These are phyloP conservation scores for Tinospora cordifolia DNA, from an alignment of 164 flowering plant genomes.

Conservation along the genomic window DNA sequence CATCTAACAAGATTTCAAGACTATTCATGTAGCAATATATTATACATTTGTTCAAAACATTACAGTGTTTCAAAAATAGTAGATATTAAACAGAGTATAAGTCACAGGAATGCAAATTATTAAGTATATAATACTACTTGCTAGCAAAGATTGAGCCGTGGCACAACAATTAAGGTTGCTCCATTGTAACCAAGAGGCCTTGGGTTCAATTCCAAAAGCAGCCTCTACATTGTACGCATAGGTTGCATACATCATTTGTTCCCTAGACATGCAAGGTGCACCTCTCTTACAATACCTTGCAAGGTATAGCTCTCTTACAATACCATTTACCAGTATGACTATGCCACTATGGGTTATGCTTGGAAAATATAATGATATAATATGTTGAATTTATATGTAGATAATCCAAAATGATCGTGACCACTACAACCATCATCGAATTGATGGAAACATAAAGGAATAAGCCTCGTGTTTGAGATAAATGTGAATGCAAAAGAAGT, in stretches of 20 bases:
- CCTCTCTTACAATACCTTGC: too few species aligned
- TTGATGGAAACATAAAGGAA: conserved; percentile 1
- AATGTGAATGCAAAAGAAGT: neutral
- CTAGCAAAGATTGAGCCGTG: neutral
- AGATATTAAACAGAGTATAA: neutral
- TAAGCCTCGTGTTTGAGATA: neutral
- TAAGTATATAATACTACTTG: neutral
- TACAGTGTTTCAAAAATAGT: neutral
- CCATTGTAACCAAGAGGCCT: too few species aligned
- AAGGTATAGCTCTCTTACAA: too few species aligned
- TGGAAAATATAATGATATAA: neutral
- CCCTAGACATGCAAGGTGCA: too few species aligned
- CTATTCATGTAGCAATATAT: neutral
- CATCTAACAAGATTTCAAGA: too few species aligned
- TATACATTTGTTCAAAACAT: neutral
- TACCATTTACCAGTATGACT: neutral
- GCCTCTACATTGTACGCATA: too few species aligned
- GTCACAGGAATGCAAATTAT: neutral
- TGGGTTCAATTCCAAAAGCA: too few species aligned
- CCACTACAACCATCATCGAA: neutral
- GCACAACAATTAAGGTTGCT: too few species aligned
- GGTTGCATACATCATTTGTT: too few species aligned
- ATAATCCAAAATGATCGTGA: neutral
- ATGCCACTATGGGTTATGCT: neutral
- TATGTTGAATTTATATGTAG: neutral